phyloP scores from a whole-genome alignment of 371 early-diverging fungal species.

The Blakeslea trispora region DNA sequence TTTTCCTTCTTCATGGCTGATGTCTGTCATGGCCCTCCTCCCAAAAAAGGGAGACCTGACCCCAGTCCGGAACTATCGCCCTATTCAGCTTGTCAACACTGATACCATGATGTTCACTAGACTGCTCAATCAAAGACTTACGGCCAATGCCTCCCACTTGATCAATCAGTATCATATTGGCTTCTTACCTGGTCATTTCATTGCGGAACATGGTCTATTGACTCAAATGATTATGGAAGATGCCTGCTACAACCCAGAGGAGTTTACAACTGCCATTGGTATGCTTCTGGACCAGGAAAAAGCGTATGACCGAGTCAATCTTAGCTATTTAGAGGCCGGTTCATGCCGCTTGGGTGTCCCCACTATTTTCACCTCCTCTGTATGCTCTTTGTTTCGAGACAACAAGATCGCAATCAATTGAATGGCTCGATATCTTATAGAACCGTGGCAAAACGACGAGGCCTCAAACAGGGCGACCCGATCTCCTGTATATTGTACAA shows the following conservation, averaged over 20 bases:
- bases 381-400: not conserved
- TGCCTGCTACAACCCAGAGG: not conserved
- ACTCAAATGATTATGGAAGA: not conserved
- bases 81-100: constrained; percentile 16
- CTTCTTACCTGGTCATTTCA: not conserved
- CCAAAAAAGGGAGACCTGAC: constrained; percentile 24
- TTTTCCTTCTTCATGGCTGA: constrained; percentile 9
- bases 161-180: not conserved
- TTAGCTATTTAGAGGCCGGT: not conserved
- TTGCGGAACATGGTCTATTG: not conserved
- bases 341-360: not conserved
- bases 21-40: constrained; percentile 20
- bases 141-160: not conserved
- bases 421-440: constrained; percentile 7
- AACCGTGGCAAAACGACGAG: not conserved
- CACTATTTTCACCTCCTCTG: not conserved
- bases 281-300: not conserved
- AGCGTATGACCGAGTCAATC: constrained; percentile 1
- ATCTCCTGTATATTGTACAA: not conserved
- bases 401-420: not conserved
- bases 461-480: not conserved
- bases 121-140: not conserved
- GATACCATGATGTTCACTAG: constrained; percentile 16
- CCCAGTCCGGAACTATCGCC: constrained; percentile 21
- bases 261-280: not conserved